These are phyloP conservation scores for Thermochaetoides dissita DNA, from an alignment of 2,329 filamentous ascomycete species.

Conservation along the genomic window DNA sequence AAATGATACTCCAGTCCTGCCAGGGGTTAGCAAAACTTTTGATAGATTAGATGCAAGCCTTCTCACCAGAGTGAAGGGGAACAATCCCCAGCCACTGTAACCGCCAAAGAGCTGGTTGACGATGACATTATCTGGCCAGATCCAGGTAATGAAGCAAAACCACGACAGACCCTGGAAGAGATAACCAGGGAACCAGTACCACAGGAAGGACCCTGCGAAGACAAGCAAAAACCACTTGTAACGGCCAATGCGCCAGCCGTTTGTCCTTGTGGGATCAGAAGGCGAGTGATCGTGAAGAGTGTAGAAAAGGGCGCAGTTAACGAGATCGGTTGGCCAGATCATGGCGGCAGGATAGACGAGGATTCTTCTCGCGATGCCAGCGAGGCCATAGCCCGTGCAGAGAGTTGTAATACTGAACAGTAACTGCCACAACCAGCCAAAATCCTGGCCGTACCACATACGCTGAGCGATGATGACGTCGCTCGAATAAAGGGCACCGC, in stretches of 20 bases:
- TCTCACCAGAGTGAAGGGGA: constrained; percentile 23
- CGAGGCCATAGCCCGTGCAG: constrained; percentile 49
- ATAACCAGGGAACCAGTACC: constrained; percentile 43
- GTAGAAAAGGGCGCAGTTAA: constrained; percentile 49
- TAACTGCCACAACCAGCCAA: constrained; percentile 45
- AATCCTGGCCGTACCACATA: constrained; percentile 43
- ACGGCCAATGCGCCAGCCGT: constrained; percentile 50
- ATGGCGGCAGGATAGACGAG: constrained; percentile 48
- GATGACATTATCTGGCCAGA: constrained; percentile 29
- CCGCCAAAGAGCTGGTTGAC: constrained; percentile 36
- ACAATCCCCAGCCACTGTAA: constrained; percentile 22
- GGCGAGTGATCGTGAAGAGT: constrained; percentile 47
- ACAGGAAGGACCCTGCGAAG: constrained; percentile 35
- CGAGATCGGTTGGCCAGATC: constrained; percentile 49
- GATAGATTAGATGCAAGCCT: not conserved
- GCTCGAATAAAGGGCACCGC: constrained; percentile 43
- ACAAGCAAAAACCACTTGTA: constrained; percentile 50
- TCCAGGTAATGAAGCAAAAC: constrained; percentile 33
- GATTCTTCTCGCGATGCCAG: constrained; percentile 44
- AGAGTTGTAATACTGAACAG: constrained; percentile 47
- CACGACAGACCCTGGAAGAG: constrained; percentile 35
- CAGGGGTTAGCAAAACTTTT: constrained; percentile 1
- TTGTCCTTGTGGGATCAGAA: constrained; percentile 35
- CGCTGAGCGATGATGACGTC: constrained; percentile 37
- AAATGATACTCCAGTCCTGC: constrained; percentile 27